Base-by-base conservation (phyloP, 2,329 filamentous ascomycete species). In the Talaromyces funiculosus region DNA sequence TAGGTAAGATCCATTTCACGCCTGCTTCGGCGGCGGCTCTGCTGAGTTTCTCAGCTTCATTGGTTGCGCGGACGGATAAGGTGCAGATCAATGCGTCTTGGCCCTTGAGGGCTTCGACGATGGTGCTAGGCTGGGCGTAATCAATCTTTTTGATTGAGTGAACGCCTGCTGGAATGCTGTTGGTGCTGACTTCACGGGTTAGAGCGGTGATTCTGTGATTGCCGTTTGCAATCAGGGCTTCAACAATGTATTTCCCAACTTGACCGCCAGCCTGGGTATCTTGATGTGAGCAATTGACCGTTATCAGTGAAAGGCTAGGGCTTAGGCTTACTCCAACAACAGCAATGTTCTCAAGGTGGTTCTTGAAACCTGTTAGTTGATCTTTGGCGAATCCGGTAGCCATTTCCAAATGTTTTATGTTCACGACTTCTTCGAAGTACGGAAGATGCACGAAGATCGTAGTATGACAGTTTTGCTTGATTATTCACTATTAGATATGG, bases 81-180 rank as follows among this genome's bases (percentile, higher is more conserved):
- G 83, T 84, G 59, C 86, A 85, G 64, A 86, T 73, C 3, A 87
- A 73, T 45, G 79, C 80, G 18, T 87, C 78, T 62, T 86, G 82
- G 60, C 75, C 82, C 33, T 72, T 68, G 4, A 87, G 78, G 2
- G 82, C 83, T 1, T 70, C 67, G 0, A 82, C 74, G 9, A 87
- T 67, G 1, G 79, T 75, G 5, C 66, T 63, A 3, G 77, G 72
- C 18, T 81, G 71, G 14, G 77, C 66, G 68, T 85, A 85, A 72
- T 84, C 75, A 18, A 85, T 74, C 38, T 71, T 75, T 40, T 71
- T 74, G 29, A 55, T 56, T 22, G 76, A 66, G 1, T 71, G 71
- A 31, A 82, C 74, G 14, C 80, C 79, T 1, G 73, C 63, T 2
- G 83, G 81, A 3, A 83, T 66, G 16, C 65, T 71, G 63, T 68